Evolutionary conservation across 805 yeast genomes (phyloP).

Genomic region (Starmerella riodocensis): DNA sequence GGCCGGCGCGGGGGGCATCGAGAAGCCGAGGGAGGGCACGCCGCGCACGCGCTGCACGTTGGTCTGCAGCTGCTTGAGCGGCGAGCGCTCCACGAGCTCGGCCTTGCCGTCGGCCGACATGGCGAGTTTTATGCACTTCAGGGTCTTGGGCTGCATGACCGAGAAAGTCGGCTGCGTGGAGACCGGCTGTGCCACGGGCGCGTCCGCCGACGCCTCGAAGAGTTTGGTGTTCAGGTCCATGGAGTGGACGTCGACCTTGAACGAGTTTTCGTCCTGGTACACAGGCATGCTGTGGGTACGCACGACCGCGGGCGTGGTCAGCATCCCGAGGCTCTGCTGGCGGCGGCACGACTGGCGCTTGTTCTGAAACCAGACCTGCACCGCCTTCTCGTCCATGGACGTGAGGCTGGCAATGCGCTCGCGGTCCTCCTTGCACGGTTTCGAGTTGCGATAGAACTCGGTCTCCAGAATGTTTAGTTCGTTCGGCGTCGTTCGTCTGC

Average conservation of each 20-base stretch:
- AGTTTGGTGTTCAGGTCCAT: background rate
- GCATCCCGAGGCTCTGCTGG: slow-evolving; percentile 10
- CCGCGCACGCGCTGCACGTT: background rate
- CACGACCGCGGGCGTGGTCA: slow-evolving; percentile 5
- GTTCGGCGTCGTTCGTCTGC: slow-evolving; percentile 86
- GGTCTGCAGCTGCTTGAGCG: slow-evolving; percentile 16
- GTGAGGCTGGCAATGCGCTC: slow-evolving; percentile 66
- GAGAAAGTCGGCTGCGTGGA: slow-evolving; percentile 1
- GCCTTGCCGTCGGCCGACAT: slow-evolving; percentile 33
- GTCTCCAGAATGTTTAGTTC: slow-evolving; percentile 70
- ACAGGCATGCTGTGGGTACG: slow-evolving; percentile 15
- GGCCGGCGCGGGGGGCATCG: slow-evolving; percentile 3
- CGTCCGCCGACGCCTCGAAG: background rate
- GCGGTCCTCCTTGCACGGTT: slow-evolving; percentile 70
- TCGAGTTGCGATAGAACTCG: slow-evolving; percentile 62
- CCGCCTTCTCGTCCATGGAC: slow-evolving; percentile 93
- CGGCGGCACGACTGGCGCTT: slow-evolving; percentile 61
- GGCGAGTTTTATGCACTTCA: slow-evolving; percentile 23
- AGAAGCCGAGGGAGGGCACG: background rate
- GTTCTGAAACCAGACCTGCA: slow-evolving; percentile 97
- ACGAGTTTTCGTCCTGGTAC: slow-evolving; percentile 14
- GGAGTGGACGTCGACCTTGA: background rate
- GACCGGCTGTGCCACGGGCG: background rate
- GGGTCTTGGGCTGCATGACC: slow-evolving; percentile 8
- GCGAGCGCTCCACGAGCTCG: slow-evolving; percentile 25